Conservation (phyloP, 495 filamentous ascomycete species). For the Aspergillus baeticus region DNA sequence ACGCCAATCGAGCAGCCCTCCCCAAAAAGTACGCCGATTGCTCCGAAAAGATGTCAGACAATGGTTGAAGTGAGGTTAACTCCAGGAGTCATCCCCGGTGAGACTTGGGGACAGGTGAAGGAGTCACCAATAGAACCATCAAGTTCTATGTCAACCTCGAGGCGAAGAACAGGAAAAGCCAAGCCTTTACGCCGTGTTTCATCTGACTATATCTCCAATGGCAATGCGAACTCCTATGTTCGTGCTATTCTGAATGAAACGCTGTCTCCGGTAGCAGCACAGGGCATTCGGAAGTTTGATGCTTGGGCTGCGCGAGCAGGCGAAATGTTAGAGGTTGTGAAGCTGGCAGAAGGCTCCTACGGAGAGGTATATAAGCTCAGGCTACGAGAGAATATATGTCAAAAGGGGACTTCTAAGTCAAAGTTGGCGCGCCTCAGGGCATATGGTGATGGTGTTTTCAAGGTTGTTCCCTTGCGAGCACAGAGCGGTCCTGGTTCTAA, state of each 20-base stretch:
- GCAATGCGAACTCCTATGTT: constrained; percentile 39
- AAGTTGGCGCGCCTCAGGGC: constrained; percentile 37
- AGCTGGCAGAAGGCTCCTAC: constrained; percentile 53
- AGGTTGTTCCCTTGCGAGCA: constrained; percentile 49
- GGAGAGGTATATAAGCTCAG: constrained; percentile 51
- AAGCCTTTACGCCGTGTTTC: constrained; percentile 25
- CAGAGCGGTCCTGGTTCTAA: constrained; percentile 44
- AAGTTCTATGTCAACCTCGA: constrained; percentile 4
- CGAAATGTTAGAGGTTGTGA: constrained; percentile 42
- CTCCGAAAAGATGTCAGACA: constrained; percentile 19
- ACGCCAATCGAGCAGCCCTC: constrained; percentile 6
- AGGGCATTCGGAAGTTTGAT: constrained; percentile 41
- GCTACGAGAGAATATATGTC: constrained; percentile 35
- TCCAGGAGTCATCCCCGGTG: not conserved
- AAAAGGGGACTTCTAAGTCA: constrained; percentile 41
- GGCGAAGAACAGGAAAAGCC: constrained; percentile 18
- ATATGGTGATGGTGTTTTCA: constrained; percentile 49
- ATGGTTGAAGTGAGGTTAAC: constrained; percentile 38
- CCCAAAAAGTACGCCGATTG: not conserved
- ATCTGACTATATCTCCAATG: constrained; percentile 38
- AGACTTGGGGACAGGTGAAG: not conserved
- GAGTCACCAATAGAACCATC: constrained; percentile 3
- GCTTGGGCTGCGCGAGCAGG: constrained; percentile 43
- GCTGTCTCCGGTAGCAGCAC: constrained; percentile 34
- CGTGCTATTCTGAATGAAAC: constrained; percentile 39